Evolutionary conservation across 225 moss, liverwort and hornwort genomes (phyloP), one percentile per base, ranked within the genome.

Genomic region (Antitrichia curtipendula): DNA sequence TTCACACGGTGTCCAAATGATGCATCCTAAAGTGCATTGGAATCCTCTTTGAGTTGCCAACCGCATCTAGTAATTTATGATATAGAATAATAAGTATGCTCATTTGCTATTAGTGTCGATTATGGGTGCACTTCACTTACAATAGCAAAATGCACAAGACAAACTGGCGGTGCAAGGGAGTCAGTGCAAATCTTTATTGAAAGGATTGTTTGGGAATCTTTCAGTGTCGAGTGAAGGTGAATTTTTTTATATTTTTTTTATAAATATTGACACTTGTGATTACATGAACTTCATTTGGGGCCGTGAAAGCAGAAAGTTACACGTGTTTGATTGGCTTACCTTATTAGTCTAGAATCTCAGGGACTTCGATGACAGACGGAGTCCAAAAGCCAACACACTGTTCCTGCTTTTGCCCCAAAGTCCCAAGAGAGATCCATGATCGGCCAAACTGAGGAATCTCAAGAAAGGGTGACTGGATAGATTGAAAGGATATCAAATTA

Each of bases 51-150:
- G 5, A 49, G 0, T 20, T 49, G 20, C 32, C 20, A 11, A 12
- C 20, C 32, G 31, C 7, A 49, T 49, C 7, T 0, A 31, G 1
- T 2, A 31, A 12, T 49, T 50, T 20, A 20, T 0, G 1, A 1
- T 12, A 11, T 12, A 4, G 4, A 19, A 10, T 25, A 71, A 43
- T 3, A 45, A 32, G 13, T 74, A 32, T 12, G 19, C 12, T 20
- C 49, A 49, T 31, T 25, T 2, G 8, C 66, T 66, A 66, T 6
- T 12, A 38, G 5, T 70, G 41, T 70, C 5, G 3, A 25, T 14
- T 15, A 25, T 3, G 3, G 9, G 16, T 25, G 16, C 27, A 41
- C 9, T 27, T 71, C 2, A 16, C 3, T 8, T 16, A 3, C 49
- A 8, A 45, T 49, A 25, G 5, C 5, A 41, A 41, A 41, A 27